Evolutionary conservation across 176 grass and related monocot genomes (phyloP).

Genomic region (Carex parvula): DNA sequence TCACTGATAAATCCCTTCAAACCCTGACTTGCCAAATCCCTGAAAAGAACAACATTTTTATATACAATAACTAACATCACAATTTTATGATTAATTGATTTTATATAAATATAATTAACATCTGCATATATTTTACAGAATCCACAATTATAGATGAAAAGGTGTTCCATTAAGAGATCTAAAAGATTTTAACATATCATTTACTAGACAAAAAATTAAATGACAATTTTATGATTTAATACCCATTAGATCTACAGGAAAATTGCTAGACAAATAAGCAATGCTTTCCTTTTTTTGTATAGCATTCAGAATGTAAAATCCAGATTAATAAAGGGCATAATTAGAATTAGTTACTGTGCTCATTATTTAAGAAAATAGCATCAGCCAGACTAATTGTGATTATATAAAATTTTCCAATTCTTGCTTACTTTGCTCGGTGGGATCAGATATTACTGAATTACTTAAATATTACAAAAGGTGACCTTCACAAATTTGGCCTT

Average conservation of each 20-base stretch:
- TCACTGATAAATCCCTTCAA: conserved; percentile 88
- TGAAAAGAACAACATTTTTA: conserved; percentile 19
- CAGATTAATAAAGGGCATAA: not conserved
- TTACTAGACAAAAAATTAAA: not conserved
- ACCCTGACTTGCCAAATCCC: conserved; percentile 91
- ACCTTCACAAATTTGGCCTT: not conserved
- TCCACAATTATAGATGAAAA: not conserved
- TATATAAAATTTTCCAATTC: not conserved
- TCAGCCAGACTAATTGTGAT: not conserved
- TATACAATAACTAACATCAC: not conserved
- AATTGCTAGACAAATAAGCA: not conserved
- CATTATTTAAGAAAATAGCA: conserved; percentile 11
- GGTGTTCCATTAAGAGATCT: not conserved
- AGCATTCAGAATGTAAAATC: not conserved
- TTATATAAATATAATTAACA: not conserved
- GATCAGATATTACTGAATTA: not conserved
- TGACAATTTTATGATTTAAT: not conserved
- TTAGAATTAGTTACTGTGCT: not conserved
- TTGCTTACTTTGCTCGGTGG: not conserved
- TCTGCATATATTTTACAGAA: not conserved
- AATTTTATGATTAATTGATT: not conserved
- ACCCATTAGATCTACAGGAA: not conserved
- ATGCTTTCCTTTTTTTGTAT: not conserved
- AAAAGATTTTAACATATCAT: not conserved
- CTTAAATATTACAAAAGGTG: not conserved